Evolutionary conservation across 192 early-diverging fungal species (phyloP), one percentile per base, ranked within the genome.

Genomic region (Coemansia biformis): DNA sequence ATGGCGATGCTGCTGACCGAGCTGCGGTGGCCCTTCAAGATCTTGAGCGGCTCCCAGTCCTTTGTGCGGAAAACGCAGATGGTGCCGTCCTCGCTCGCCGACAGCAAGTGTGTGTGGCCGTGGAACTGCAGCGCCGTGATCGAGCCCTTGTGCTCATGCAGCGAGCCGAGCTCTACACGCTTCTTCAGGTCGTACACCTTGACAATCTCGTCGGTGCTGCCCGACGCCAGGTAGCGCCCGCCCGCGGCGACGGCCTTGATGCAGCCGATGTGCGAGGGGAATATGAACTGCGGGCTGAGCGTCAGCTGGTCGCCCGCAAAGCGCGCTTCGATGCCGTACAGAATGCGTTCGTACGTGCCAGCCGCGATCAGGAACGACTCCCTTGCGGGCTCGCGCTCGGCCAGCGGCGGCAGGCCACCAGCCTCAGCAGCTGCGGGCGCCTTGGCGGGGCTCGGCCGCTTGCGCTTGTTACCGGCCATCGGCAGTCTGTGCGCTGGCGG

Each of bases 1-100:
- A 96, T 80, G 2, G 88, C 90, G 23, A 98, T 75, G 29, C 79
- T 82, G 64, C 83, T 83, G 14, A 99, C 77, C 17, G 58, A 16
- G 33, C 75, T 75, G 76, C 76, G 79, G 65, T 91, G 87, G 18
- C 86, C 87, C 46, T 84, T 87, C 39, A 98, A 77, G 31, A 79
- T 85, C 64, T 89, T 92, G 51, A 99, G 80, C 41, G 81, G 82
- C 61, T 96, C 93, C 97, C 97, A 99, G 70, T 98, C 97, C 58
- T 88, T 90, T 33, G 90, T 84, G 55, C 97, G 73, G 70, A 91
- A 92, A 28, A 99, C 83, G 39, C 85, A 83, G 24, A 99, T 81
- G 9, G 74, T 78, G 23, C 90, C 89, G 65, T 96, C 95, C 42
- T 95, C 93, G 41, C 86, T 87, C 33, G 85, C 85, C 22, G 89